Conservation (phyloP, 768 basidiomycete genomes). For the Psilocybe azurescens region DNA sequence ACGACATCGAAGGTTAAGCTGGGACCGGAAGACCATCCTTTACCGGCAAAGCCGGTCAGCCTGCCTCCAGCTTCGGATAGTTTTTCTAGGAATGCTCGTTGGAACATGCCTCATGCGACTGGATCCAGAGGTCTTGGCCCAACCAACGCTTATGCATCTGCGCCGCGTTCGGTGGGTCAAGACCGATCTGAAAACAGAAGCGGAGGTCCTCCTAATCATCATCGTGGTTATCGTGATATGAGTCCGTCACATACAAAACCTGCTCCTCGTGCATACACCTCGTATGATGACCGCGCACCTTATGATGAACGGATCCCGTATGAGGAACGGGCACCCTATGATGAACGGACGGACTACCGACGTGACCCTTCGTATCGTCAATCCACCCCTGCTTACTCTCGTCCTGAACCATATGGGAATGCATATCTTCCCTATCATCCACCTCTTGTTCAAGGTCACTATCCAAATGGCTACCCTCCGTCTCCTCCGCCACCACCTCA, state of each 20-base stretch:
- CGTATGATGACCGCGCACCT: slow-evolving; percentile 18
- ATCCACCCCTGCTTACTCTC: slow-evolving; percentile 19
- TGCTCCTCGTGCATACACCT: slow-evolving; percentile 9
- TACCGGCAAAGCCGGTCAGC: slow-evolving; percentile 16
- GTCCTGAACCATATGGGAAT: slow-evolving; percentile 17
- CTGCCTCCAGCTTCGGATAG: slow-evolving; percentile 3
- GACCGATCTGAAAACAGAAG: slow-evolving; percentile 33
- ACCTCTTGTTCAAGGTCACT: slow-evolving; percentile 16
- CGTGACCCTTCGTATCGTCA: slow-evolving; percentile 17
- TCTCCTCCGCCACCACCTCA: slow-evolving; percentile 18
- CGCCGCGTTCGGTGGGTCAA: slow-evolving; percentile 31
- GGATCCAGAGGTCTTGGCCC: slow-evolving; percentile 34
- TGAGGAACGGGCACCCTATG: slow-evolving; percentile 8
- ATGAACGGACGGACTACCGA: slow-evolving; percentile 23
- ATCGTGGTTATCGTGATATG: slow-evolving; percentile 5
- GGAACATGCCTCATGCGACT: slow-evolving; percentile 34
- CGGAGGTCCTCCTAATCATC: slow-evolving; percentile 23
- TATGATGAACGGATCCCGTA: not conserved
- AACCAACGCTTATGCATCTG: slow-evolving; percentile 28
- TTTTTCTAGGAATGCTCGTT: slow-evolving; percentile 12
- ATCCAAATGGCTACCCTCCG: slow-evolving; percentile 16
- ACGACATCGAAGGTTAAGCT: slow-evolving; percentile 9
- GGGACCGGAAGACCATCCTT: slow-evolving; percentile 11
- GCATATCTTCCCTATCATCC: slow-evolving; percentile 18
- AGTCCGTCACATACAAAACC: not conserved